Evolutionary conservation across 345 rosid genomes (phyloP).

Genomic region (Aquilaria sinensis): DNA sequence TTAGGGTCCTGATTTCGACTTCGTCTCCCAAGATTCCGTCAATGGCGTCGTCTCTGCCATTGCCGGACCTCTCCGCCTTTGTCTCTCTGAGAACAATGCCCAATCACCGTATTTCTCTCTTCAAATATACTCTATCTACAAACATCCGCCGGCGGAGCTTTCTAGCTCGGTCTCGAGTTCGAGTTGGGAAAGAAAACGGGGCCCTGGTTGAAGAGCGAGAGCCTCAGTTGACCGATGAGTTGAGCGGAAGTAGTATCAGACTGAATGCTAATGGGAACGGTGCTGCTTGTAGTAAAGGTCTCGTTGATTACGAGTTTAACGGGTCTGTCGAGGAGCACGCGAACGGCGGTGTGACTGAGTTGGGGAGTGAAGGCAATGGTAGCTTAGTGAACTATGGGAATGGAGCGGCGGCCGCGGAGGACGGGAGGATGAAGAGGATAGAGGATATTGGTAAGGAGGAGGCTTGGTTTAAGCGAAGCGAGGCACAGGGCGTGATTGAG

Average conservation of each 20-base stretch:
- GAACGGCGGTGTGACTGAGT: slow-evolving; percentile 24
- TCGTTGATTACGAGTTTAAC: slow-evolving; percentile 14
- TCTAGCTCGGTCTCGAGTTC: slow-evolving; percentile 26
- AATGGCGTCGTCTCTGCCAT: slow-evolving; percentile 47
- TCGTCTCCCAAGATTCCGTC: not conserved
- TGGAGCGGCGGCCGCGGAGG: slow-evolving; percentile 31
- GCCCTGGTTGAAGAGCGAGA: slow-evolving; percentile 50
- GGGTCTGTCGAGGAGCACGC: slow-evolving; percentile 18
- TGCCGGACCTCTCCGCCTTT: slow-evolving; percentile 39
- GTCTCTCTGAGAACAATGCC: slow-evolving; percentile 27
- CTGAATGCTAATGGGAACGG: slow-evolving; percentile 35
- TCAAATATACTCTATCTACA: slow-evolving; percentile 19
- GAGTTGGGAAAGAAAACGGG: slow-evolving; percentile 39
- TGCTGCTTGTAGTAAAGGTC: slow-evolving; percentile 15
- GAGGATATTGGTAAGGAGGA: slow-evolving; percentile 96
- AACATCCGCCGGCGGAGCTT: slow-evolving; percentile 6
- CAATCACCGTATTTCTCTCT: slow-evolving; percentile 21
- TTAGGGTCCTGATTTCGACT: slow-evolving; percentile 13
- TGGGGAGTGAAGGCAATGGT: slow-evolving; percentile 32
- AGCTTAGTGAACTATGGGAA: slow-evolving; percentile 62
- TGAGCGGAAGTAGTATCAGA: slow-evolving; percentile 18
- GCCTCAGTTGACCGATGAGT: slow-evolving; percentile 24
- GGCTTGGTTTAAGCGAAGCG: slow-evolving; percentile 73
- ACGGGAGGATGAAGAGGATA: slow-evolving; percentile 72
- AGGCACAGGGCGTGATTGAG: slow-evolving; percentile 40